These are phyloP conservation scores for Ophiostoma fasciatum DNA, from an alignment of 2,329 filamentous ascomycete species.

Conservation along the genomic window DNA sequence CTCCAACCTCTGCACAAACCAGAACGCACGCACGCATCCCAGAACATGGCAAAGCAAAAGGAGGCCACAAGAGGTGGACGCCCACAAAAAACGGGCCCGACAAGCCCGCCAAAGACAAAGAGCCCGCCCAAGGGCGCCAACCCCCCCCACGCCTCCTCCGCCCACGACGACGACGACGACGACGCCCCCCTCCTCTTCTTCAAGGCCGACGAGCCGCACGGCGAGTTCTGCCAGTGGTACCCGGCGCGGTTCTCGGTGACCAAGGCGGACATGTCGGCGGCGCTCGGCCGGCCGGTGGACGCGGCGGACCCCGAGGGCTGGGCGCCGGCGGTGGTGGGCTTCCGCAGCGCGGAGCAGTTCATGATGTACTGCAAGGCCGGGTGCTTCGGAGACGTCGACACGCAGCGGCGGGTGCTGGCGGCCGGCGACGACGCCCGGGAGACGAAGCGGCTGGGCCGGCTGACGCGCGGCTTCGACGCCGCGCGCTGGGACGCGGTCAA, in stretches of 20 bases:
- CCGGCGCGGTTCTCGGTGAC: constrained; percentile 16
- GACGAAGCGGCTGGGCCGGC: constrained; percentile 7
- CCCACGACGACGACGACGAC: no score
- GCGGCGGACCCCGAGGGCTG: constrained; percentile 6
- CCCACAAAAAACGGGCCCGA: no score
- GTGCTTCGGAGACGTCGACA: constrained; percentile 4
- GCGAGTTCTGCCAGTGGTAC: constrained; percentile 24
- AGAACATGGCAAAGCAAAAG: no score
- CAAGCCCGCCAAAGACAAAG: no score
- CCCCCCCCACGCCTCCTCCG: no score
- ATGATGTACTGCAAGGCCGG: constrained; percentile 11
- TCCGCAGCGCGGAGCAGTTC: constrained; percentile 16
- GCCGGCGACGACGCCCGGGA: constrained; percentile 6
- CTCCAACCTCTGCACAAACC: no score
- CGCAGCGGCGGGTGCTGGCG: constrained; percentile 3
- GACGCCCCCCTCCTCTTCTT: constrained; percentile 17
- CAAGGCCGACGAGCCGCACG: constrained; percentile 16
- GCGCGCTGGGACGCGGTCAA: constrained; percentile 8
- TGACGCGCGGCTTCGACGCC: constrained; percentile 2
- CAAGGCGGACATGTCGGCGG: constrained; percentile 15
- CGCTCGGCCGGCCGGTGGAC: constrained; percentile 15
- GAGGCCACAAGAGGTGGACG: no score
- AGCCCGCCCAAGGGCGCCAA: no score
- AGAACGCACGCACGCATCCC: no score
- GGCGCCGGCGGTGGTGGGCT: constrained; percentile 13